Evolutionary conservation across 2,329 filamentous ascomycete species (phyloP).

Genomic region (Blumeria hordei): DNA sequence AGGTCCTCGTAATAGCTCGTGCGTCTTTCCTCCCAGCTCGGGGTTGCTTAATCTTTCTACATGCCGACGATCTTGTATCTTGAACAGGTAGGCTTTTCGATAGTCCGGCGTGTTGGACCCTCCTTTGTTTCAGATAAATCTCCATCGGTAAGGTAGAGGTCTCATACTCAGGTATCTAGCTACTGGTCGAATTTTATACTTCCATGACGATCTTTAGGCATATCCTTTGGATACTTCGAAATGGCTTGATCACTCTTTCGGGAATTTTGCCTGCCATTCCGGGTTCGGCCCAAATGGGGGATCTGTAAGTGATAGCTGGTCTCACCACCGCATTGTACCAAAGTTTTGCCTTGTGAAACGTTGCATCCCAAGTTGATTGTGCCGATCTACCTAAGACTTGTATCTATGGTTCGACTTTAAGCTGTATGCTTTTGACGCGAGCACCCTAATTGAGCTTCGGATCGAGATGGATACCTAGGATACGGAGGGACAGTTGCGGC

Average conservation of each 20-base stretch:
- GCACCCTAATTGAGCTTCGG: not conserved
- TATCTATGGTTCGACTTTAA: not conserved
- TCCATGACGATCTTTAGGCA: not conserved
- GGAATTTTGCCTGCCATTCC: not conserved
- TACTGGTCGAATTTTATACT: not conserved
- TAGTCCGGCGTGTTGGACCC: not conserved
- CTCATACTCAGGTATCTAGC: not conserved
- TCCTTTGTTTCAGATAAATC: not conserved
- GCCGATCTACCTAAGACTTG: not conserved
- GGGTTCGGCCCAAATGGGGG: not conserved
- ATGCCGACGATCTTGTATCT: not conserved
- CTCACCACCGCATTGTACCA: not conserved
- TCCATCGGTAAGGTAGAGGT: not conserved
- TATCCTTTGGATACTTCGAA: not conserved
- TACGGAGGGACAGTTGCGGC: not conserved
- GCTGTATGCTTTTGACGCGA: not conserved
- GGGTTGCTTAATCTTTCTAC: not conserved
- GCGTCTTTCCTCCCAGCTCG: not conserved
- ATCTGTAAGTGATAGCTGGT: not conserved
- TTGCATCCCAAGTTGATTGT: slow-evolving; percentile 1
- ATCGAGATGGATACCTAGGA: not conserved
- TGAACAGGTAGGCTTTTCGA: not conserved
- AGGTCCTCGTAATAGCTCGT: not conserved
- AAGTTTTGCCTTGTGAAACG: not conserved
- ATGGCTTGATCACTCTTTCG: not conserved